phyloP scores from a whole-genome alignment of 106 monocot genomes.

The Xerophyta viscosa region DNA sequence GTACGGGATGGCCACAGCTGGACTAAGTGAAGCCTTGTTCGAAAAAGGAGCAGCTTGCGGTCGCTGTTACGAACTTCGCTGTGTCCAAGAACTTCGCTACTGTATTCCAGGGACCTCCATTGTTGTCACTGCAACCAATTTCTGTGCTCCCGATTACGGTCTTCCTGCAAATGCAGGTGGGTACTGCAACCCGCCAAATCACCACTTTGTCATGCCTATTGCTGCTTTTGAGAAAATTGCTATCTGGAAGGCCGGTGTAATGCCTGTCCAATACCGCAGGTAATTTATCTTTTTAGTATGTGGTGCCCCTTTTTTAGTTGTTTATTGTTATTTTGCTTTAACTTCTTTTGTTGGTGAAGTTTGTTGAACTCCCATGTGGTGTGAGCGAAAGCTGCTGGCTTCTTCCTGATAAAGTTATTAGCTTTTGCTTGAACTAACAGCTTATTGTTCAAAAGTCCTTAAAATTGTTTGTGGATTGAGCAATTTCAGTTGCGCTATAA shows the following conservation, averaged over 20 bases:
- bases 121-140: slow-evolving; percentile 78
- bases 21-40: slow-evolving; percentile 72
- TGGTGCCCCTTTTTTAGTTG: not conserved
- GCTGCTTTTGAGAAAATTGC: slow-evolving; percentile 98
- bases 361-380: too few relatives aligned
- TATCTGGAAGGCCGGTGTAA: slow-evolving; percentile 90
- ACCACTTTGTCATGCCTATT: slow-evolving; percentile 88
- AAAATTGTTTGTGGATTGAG: too few relatives aligned
- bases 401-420: not conserved
- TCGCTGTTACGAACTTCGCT: slow-evolving; percentile 82
- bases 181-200: slow-evolving; percentile 83
- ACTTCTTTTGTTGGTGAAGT: not conserved
- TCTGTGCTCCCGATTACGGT: slow-evolving; percentile 91
- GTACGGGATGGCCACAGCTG: slow-evolving; percentile 82
- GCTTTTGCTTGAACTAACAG: too few relatives aligned
- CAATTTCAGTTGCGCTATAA: too few relatives aligned
- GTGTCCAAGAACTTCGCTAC: slow-evolving; percentile 77
- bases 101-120: slow-evolving; percentile 92
- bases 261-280: slow-evolving; percentile 93
- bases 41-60: slow-evolving; percentile 78
- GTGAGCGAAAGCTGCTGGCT: not conserved
- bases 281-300: not conserved
- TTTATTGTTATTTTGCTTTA: too few relatives aligned
- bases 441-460: too few relatives aligned
- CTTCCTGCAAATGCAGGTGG: slow-evolving; percentile 69